Percentiles rank a stretch among this genome's conserved stretches.
phyloP scores from a whole-genome alignment of 148 eudicot genomes.

The Chenopodium suecicum region DNA sequence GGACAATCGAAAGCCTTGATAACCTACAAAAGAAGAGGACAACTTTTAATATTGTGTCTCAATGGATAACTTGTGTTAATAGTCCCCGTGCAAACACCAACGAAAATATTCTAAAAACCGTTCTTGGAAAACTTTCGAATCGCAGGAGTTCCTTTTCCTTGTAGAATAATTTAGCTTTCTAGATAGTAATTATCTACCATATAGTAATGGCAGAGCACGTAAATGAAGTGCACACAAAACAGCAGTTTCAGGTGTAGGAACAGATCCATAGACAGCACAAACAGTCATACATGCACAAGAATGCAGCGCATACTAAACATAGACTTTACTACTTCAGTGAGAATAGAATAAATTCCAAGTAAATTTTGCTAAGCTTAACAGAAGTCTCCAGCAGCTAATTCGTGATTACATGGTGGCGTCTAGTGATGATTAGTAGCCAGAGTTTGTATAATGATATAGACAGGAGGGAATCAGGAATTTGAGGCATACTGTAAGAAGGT shows the following conservation, averaged over 20 bases:
- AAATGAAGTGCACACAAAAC: neutral
- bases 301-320: too few species aligned
- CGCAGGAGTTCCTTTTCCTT: neutral
- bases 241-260: neutral
- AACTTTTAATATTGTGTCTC: conserved; percentile 2
- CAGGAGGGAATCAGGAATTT: neutral
- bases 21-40: conserved; percentile 46
- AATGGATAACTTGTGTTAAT: neutral
- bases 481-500: neutral
- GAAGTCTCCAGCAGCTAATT: neutral
- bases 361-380: neutral
- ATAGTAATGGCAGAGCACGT: neutral
- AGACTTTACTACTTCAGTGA: neutral
- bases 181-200: neutral
- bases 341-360: neutral
- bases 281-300: neutral
- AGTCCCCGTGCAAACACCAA: neutral
- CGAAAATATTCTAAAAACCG: neutral
- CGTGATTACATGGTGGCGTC: neutral
- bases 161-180: neutral
- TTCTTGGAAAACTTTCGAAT: neutral
- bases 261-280: neutral
- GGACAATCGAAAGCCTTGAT: conserved; percentile 71
- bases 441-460: neutral
- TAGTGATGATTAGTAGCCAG: neutral